phyloP scores from a whole-genome alignment of 2,329 filamentous ascomycete genomes.

The Aureobasidium subglaciale region DNA sequence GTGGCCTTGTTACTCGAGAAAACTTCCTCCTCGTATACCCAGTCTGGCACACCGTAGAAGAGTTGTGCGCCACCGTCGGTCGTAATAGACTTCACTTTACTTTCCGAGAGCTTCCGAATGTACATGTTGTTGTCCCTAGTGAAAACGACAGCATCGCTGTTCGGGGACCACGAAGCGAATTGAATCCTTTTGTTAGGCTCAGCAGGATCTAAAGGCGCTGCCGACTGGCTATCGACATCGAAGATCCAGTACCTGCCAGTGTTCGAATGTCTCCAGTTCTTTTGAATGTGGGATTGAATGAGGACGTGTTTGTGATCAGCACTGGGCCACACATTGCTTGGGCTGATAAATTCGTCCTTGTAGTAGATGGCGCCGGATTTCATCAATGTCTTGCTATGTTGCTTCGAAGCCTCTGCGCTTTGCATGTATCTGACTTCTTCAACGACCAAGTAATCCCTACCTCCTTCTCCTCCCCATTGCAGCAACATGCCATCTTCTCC shows the following conservation, averaged over 20 bases:
- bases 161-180: slow-evolving; percentile 82
- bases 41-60: slow-evolving; percentile 95
- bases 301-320: slow-evolving; percentile 80
- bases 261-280: slow-evolving; percentile 86
- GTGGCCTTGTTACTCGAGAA: slow-evolving; percentile 73
- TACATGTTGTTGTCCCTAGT: slow-evolving; percentile 87
- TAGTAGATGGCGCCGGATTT: slow-evolving; percentile 57
- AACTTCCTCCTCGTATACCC: slow-evolving; percentile 91
- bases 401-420: slow-evolving; percentile 34
- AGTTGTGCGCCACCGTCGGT: slow-evolving; percentile 78
- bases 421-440: slow-evolving; percentile 66
- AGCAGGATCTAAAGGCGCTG: slow-evolving; percentile 67
- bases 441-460: slow-evolving; percentile 72
- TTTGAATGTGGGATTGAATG: slow-evolving; percentile 62
- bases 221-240: slow-evolving; percentile 73
- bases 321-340: slow-evolving; percentile 64
- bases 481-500: slow-evolving; percentile 81
- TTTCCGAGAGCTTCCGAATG: slow-evolving; percentile 58
- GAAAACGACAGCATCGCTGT: slow-evolving; percentile 81
- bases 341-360: slow-evolving; percentile 48
- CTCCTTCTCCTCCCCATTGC: slow-evolving; percentile 54
- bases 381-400: slow-evolving; percentile 66
- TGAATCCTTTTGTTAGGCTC: slow-evolving; percentile 63
- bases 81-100: slow-evolving; percentile 65
- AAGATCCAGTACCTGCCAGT: slow-evolving; percentile 86